Evolutionary conservation across 192 early-diverging fungal genomes (phyloP).

Genomic region (Gamsiella multidivaricata): DNA sequence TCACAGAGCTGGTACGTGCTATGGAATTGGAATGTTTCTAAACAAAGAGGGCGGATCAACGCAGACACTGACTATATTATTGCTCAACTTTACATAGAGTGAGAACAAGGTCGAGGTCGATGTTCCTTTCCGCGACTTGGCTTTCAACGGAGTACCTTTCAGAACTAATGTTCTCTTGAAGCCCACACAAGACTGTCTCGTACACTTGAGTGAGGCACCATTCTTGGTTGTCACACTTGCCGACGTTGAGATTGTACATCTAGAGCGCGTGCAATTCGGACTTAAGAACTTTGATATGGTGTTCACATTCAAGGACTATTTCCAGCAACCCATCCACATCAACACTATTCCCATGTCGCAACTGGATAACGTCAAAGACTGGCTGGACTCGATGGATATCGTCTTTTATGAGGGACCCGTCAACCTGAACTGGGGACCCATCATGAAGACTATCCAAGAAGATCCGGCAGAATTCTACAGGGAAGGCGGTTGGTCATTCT

Average conservation of each 20-base stretch:
- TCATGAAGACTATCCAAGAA: conserved; percentile 98
- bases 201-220: conserved; percentile 95
- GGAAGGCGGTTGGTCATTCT: conserved; percentile 94
- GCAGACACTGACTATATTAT: not conserved
- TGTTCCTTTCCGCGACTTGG: conserved; percentile 91
- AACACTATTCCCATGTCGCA: conserved; percentile 94
- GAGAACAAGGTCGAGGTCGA: conserved; percentile 89
- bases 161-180: conserved; percentile 92
- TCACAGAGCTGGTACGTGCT: conserved; percentile 76
- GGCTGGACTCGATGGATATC: conserved; percentile 94
- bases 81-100: conserved; percentile 57
- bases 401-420: conserved; percentile 93
- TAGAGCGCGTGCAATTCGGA: conserved; percentile 97
- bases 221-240: conserved; percentile 89
- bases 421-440: conserved; percentile 94
- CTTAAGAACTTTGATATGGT: conserved; percentile 99
- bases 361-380: conserved; percentile 95
- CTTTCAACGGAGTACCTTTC: conserved; percentile 94
- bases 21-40: not conserved
- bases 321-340: conserved; percentile 89
- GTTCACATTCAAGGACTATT: conserved; percentile 96
- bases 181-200: conserved; percentile 96
- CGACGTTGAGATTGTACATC: conserved; percentile 94
- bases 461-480: conserved; percentile 92
- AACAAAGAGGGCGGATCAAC: no score